Base-by-base conservation (phyloP, 2,329 filamentous ascomycete species). In the Juglanconis juglandina region DNA sequence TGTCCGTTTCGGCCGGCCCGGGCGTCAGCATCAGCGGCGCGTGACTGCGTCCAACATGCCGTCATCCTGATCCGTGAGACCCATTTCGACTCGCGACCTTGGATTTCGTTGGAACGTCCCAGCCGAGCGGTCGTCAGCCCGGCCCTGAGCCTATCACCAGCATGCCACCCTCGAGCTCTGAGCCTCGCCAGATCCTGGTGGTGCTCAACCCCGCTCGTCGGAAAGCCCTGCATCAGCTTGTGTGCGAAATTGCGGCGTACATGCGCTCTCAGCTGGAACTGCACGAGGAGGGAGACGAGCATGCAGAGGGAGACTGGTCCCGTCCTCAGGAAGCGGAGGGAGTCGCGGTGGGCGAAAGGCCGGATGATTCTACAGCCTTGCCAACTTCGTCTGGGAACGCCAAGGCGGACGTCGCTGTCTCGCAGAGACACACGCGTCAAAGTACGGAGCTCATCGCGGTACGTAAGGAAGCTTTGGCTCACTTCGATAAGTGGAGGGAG, bases 401-500 rank as follows among this genome's bases (percentile, higher is more conserved):
- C 4, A 60, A 61, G 52, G 53, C 49, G 41, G 56, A 57, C 51
- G 63, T 46, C 47, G 49, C 42, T 17, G 64, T 54, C 47, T 60
- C 48, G 30, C 53, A 51, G 17, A 46, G 53, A 17, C 41, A 57
- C 35, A 58, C 59, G 2, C 65, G 64, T 30, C 66, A 70, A 24
- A 69, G 66, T 50, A 68, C 70, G 24, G 70, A 70, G n/a, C 68
- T 77, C 8, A 46, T 71, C 42, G 68, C 66, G 33, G 66, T 83
- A 13, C 75, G 80, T 30, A 71, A 69, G 33, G 84, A 84, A 5
- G 85, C 89, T 1, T 72, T 95, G 11, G 76, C 80, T 48, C 84
- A 90, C 68, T 91, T 93, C 68, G 86, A 92, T 64, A 83, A 86
- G n/a, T 96, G 92, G 93, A 81, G 87, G 61, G 81, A 85, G 33